Evolutionary conservation across 371 early-diverging fungal genomes (phyloP).

Genomic region (Mucor piriformis): DNA sequence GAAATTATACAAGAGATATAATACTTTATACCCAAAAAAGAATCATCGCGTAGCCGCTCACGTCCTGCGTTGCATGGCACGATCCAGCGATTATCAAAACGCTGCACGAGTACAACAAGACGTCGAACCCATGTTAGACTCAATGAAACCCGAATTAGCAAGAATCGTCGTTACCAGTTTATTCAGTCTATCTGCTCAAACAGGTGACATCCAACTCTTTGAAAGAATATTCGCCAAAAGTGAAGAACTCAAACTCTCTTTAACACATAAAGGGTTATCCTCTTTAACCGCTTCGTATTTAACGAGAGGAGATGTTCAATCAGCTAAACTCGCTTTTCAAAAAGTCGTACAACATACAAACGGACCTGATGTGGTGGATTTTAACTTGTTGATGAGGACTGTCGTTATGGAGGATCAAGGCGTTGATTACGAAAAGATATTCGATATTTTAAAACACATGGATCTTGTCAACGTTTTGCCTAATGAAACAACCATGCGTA

Average conservation of each 20-base stretch:
- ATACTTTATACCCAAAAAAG: slow-evolving; percentile 31
- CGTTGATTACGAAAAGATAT: slow-evolving; percentile 27
- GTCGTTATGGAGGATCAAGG: slow-evolving; percentile 17
- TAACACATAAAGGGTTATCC: slow-evolving; percentile 31
- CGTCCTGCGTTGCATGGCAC: slow-evolving; percentile 15
- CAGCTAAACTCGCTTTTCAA: slow-evolving; percentile 36
- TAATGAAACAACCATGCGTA: slow-evolving; percentile 37
- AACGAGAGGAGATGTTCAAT: slow-evolving; percentile 13
- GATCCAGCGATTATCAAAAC: slow-evolving; percentile 8
- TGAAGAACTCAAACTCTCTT: slow-evolving; percentile 8
- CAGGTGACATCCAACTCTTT: slow-evolving; percentile 32
- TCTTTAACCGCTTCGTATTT: slow-evolving; percentile 42
- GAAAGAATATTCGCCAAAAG: slow-evolving; percentile 20
- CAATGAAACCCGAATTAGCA: slow-evolving; percentile 7
- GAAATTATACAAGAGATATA: slow-evolving; percentile 29
- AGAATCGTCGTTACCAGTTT: slow-evolving; percentile 13
- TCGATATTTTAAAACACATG: slow-evolving; percentile 46
- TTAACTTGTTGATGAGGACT: slow-evolving; percentile 42
- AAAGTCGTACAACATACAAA: slow-evolving; percentile 22
- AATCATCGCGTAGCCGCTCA: background rate
- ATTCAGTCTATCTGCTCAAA: slow-evolving; percentile 37
- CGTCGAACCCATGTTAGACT: slow-evolving; percentile 12
- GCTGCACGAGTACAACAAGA: slow-evolving; percentile 19
- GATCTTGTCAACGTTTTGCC: slow-evolving; percentile 33
- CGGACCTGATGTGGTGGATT: slow-evolving; percentile 47